phyloP scores from a whole-genome alignment of 129 eudicot genomes.

The Lactuca saligna region DNA sequence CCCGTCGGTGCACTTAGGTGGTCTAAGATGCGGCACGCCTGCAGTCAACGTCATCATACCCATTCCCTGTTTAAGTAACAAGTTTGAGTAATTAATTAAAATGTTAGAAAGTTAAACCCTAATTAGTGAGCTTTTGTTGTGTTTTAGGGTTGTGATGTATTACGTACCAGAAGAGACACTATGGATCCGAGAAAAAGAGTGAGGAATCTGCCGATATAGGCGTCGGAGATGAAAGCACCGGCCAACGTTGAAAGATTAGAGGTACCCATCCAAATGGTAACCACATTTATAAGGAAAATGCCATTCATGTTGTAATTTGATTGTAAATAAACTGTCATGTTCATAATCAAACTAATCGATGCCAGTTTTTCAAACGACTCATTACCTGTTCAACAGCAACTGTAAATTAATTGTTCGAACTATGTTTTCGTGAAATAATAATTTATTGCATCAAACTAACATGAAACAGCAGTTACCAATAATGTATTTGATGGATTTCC shows the following conservation, averaged over 20 bases:
- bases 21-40: slow-evolving; percentile 42
- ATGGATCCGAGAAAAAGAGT: slow-evolving; percentile 64
- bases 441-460: not conserved
- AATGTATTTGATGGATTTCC: slow-evolving; percentile 64
- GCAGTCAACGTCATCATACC: slow-evolving; percentile 50
- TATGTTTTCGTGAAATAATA: not conserved
- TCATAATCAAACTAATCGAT: slow-evolving; percentile 61
- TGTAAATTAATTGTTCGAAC: not conserved
- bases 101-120: not conserved
- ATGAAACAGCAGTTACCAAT: slow-evolving; percentile 40
- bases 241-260: slow-evolving; percentile 44
- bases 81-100: not conserved
- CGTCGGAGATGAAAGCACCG: slow-evolving; percentile 68
- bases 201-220: slow-evolving; percentile 48
- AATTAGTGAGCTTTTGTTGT: not conserved
- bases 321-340: slow-evolving; percentile 60
- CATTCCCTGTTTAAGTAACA: slow-evolving; percentile 50
- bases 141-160: not conserved
- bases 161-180: slow-evolving; percentile 49
- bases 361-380: slow-evolving; percentile 78
- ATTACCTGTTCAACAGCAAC: slow-evolving; percentile 38
- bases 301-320: slow-evolving; percentile 62
- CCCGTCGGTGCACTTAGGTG: slow-evolving; percentile 44
- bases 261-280: slow-evolving; percentile 59
- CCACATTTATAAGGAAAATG: slow-evolving; percentile 57